Evolutionary conservation across 2,329 filamentous ascomycete genomes (phyloP), one percentile per base, ranked within the genome.

Genomic region (Pestalotiopsis sp.): DNA sequence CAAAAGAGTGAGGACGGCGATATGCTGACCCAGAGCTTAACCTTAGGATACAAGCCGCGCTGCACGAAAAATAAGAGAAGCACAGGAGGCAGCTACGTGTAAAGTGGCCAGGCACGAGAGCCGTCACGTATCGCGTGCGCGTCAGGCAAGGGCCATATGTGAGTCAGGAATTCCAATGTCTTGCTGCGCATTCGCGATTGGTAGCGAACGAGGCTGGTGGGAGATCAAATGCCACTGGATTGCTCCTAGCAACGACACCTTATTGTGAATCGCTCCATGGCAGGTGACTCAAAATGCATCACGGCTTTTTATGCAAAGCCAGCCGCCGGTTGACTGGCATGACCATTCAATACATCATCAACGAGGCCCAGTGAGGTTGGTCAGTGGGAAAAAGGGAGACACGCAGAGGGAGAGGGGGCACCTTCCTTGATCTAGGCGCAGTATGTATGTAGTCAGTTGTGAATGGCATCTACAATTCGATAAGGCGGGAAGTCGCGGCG

Each of bases 101-200:
- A 59, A 30, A 66, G 52, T 58, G 64, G 30, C n/a, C 22, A 26
- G 55, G 26, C 44, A 20, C 20, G 26, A 22, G 39, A 38, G n/a
- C 30, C 26, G 5, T 58, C 26, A 14, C n/a, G 14, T 7, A 40
- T 22, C 17, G 35, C n/a, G 40, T 17, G 40, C 24, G 65, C 57
- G 22, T 52, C 22, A 40, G 13, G 20, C 58, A 62, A 44, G 38
- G 30, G 39, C 24, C 38, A 13, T n/a, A 44, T 52, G 14, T 66
- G 7, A 55, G 11, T 26, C 13, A 60, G 65, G 65, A 66, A 66
- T 63, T 61, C 26, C 39, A 57, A 62, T 66, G 65, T 66, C 65
- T 66, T 66, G 58, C 65, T 20, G 38, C 35, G 20, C 59, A 38
- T 39, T 24, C 24, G 10, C 24, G 35, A 35, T 66, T 48, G 30